phyloP scores from a whole-genome alignment of 768 basidiomycete species.

The Hygrocybe punicea region DNA sequence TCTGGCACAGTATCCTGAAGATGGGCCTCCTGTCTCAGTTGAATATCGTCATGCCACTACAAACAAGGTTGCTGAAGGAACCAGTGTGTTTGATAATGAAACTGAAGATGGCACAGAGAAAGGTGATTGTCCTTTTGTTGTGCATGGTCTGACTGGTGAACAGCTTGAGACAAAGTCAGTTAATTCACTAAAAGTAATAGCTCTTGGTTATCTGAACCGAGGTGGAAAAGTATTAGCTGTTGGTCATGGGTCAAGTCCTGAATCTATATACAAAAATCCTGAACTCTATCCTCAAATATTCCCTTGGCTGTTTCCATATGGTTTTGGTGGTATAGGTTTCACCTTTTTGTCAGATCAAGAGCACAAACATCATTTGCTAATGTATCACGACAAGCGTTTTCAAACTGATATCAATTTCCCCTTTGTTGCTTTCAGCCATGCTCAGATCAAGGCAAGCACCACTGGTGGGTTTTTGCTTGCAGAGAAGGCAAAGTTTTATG shows the following conservation, averaged over 20 bases:
- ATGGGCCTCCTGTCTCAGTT: constrained; percentile 19
- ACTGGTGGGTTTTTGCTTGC: constrained; percentile 26
- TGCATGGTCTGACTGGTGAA: constrained; percentile 24
- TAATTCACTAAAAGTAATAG: constrained; percentile 17
- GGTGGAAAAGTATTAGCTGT: constrained; percentile 17
- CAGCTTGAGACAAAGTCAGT: constrained; percentile 10
- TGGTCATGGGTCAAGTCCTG: constrained; percentile 13
- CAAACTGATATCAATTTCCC: constrained; percentile 20
- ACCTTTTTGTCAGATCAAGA: constrained; percentile 12
- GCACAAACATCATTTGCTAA: no score
- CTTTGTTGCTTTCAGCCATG: constrained; percentile 14
- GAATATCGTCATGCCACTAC: constrained; percentile 13
- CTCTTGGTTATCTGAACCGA: constrained; percentile 18
- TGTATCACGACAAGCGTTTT: no score
- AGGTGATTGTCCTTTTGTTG: constrained; percentile 35
- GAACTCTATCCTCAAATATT: constrained; percentile 20
- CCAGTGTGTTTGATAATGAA: constrained; percentile 10
- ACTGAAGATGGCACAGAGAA: constrained; percentile 20
- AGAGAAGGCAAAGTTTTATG: constrained; percentile 9
- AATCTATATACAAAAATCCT: constrained; percentile 30
- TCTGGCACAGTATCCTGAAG: constrained; percentile 16
- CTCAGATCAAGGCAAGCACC: not conserved
- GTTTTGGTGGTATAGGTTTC: constrained; percentile 13
- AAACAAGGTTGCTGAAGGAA: constrained; percentile 8
- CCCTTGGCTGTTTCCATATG: constrained; percentile 32